Conservation (phyloP, 2,329 filamentous ascomycete species). For the Clarireedia sp. region DNA sequence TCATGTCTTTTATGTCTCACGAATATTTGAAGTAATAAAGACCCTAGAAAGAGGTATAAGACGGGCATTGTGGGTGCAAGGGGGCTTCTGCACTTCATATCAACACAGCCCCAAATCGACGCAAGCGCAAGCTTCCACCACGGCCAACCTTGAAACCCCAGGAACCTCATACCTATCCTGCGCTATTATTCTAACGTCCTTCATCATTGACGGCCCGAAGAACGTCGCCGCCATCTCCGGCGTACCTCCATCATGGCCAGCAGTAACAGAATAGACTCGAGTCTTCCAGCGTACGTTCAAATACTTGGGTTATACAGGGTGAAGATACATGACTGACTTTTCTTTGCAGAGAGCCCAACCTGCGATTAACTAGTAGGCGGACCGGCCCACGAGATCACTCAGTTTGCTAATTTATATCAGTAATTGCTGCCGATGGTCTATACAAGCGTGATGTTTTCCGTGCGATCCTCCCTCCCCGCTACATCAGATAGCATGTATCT, state of each 20-base stretch:
- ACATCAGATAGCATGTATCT: slow-evolving; percentile 5
- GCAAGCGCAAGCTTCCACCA: slow-evolving; percentile 10
- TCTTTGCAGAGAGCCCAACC: slow-evolving; percentile 63
- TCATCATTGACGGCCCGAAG: slow-evolving; percentile 27
- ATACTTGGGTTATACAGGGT: slow-evolving; percentile 12
- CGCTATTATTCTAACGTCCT: slow-evolving; percentile 10
- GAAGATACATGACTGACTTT: slow-evolving; percentile 19
- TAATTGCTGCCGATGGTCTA: slow-evolving; percentile 95
- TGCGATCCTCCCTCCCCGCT: slow-evolving; percentile 44
- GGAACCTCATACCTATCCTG: slow-evolving; percentile 6
- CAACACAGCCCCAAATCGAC: slow-evolving; percentile 10
- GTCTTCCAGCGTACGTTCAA: slow-evolving; percentile 53
- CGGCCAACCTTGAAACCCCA: slow-evolving; percentile 10
- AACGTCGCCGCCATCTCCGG: slow-evolving; percentile 28
- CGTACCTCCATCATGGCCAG: slow-evolving; percentile 36
- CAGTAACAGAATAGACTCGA: slow-evolving; percentile 46
- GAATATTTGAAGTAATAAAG: slow-evolving; percentile 5
- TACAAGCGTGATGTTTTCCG: slow-evolving; percentile 99
- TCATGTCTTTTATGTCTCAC: slow-evolving; percentile 3
- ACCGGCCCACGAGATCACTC: not conserved
- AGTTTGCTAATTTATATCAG: slow-evolving; percentile 45
- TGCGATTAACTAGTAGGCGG: slow-evolving; percentile 81
- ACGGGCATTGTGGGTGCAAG: slow-evolving; percentile 1
- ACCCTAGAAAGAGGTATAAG: not conserved
- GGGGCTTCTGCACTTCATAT: slow-evolving; percentile 4